Base-by-base conservation (phyloP, 352 stramenopile genomes). In the Phytophthora pseudosyringae region DNA sequence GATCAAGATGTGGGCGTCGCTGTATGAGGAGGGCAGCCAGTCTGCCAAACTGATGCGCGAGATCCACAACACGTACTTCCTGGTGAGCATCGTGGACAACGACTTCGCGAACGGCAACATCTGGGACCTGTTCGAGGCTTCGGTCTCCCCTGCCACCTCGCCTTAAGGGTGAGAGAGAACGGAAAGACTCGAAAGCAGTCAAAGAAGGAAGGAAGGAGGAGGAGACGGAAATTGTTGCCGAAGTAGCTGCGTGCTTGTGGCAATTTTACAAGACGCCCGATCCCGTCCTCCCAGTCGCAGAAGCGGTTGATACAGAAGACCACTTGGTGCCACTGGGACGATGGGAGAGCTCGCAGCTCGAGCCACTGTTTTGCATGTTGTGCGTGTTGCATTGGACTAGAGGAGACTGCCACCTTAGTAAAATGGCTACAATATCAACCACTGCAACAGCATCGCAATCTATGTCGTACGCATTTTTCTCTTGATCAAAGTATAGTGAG, bases 61-160 rank as follows among this genome's bases (percentile, higher is more conserved):
- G 45, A 98, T 99, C 45, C 88, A 98, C 70, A 95, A 99, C 83
- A 92, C 94, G 47, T 99, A 98, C 75, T 99, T 97, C 69, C 80
- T 99, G 40, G 97, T 99, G 40, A 98, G 95, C 57, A 98, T 99
- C 54, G 97, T 99, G 68, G 97, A 99, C 83, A 99, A 99, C 76
- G 93, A 99, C 69, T 99, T 98, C 56, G 75, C 94, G 53, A 85
- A 88, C 48, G 87, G 87, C 47, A 83, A 95, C 65, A 95, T 95
- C 45, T 95, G 87, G 87, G 78, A 89, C 59, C 64, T 93, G 56
- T 92, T 95, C 49, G 73, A 83, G 28, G 40, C 71, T 10, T 51
- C 70, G 10, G 32, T 69, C 15, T 65, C 60, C 39, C 35, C 69
- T 1, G 21, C 29, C 7, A 67, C 31, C n/a, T 62, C 69, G 15